Percentiles rank a stretch among this genome's conserved stretches.
phyloP scores from a whole-genome alignment of 352 stramenopile genomes.

The Pythium vanterpoolii region DNA sequence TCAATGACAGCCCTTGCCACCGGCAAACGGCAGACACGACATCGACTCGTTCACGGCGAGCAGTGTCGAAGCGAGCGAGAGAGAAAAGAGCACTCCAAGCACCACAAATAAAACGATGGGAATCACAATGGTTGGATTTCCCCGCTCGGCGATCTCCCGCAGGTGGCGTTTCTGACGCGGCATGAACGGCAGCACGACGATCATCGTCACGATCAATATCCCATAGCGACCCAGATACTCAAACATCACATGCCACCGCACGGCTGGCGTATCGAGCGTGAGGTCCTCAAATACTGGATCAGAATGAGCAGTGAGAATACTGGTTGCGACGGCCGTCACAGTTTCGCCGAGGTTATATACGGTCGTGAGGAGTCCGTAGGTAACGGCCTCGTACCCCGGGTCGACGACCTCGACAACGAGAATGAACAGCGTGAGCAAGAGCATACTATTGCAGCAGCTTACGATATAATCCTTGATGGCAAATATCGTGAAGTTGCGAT shows the following conservation, averaged over 20 bases:
- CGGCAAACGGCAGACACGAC: slow-evolving; percentile 16
- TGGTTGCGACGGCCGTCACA: neutral
- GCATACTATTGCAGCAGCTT: neutral
- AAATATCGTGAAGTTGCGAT: slow-evolving; percentile 6
- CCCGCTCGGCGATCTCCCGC: neutral
- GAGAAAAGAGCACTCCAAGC: neutral
- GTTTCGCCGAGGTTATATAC: slow-evolving; percentile 8
- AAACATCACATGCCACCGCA: slow-evolving; percentile 9
- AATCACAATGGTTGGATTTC: slow-evolving; percentile 1
- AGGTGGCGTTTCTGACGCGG: slow-evolving; percentile 20
- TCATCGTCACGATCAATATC: neutral
- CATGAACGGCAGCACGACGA: slow-evolving; percentile 7
- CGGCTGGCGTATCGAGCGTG: slow-evolving; percentile 1
- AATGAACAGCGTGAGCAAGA: slow-evolving; percentile 1
- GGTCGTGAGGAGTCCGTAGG: slow-evolving; percentile 17
- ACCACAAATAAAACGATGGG: slow-evolving; percentile 3
- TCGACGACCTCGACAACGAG: slow-evolving; percentile 16
- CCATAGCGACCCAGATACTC: slow-evolving; percentile 9
- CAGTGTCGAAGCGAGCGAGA: neutral
- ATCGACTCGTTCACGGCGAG: slow-evolving; percentile 17
- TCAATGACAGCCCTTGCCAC: neutral
- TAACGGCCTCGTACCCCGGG: slow-evolving; percentile 15
- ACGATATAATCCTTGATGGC: neutral
- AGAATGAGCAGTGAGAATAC: slow-evolving; percentile 1
- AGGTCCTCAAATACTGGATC: neutral